Conservation (phyloP, 2,329 filamentous ascomycete genomes). For the Monosporascus cannonballus region DNA sequence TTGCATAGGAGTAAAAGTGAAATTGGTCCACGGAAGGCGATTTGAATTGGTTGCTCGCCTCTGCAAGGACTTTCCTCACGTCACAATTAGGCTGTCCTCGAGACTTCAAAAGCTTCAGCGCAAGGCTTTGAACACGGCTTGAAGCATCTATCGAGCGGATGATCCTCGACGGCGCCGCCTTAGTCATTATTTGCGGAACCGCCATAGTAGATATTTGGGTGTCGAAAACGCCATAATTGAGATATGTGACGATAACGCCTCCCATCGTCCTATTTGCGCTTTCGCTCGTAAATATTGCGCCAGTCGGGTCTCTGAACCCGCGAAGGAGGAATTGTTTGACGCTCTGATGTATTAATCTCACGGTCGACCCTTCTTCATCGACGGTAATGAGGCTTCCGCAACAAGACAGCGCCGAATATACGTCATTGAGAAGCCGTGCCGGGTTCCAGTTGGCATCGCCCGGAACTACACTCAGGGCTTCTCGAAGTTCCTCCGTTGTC, state of each 20-base stretch:
- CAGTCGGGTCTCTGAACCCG: conserved; percentile 2
- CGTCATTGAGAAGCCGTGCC: conserved; percentile 16
- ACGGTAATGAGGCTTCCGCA: conserved; percentile 29
- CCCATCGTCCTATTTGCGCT: background rate
- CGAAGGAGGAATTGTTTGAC: conserved; percentile 27
- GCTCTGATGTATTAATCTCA: conserved; percentile 29
- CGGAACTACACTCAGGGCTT: conserved; percentile 31
- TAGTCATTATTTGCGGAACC: background rate
- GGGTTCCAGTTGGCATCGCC: conserved; percentile 23
- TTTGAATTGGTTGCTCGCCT: too few relatives aligned
- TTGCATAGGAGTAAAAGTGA: too few relatives aligned
- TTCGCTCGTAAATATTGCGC: conserved; percentile 2
- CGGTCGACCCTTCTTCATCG: conserved; percentile 26
- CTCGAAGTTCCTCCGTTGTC: conserved; percentile 27
- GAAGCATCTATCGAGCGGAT: background rate
- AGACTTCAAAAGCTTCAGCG: background rate
- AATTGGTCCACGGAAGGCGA: too few relatives aligned
- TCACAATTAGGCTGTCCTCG: background rate
- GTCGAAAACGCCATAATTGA: background rate
- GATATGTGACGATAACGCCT: background rate
- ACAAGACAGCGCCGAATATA: conserved; percentile 17
- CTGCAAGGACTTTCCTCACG: background rate
- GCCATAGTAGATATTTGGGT: background rate
- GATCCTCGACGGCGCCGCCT: background rate
- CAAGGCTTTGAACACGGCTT: background rate